Evolutionary conservation across 176 grass and related monocot genomes (phyloP).

Genomic region (Ananas comosus): DNA sequence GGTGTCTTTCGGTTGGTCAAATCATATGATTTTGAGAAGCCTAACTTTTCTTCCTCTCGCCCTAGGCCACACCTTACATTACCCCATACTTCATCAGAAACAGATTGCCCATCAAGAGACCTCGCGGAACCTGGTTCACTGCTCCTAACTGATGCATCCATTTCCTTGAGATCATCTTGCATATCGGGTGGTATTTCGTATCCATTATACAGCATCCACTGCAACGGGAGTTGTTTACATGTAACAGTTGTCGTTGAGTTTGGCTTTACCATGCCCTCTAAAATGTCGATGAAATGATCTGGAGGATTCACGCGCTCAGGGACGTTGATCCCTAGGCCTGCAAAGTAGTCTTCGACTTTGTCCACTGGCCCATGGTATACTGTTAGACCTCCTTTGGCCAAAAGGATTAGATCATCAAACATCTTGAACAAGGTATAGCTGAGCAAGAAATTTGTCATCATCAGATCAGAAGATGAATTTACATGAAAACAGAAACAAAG

Average conservation of each 20-base stretch:
- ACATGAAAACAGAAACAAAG: not conserved
- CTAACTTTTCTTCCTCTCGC: conserved; percentile 5
- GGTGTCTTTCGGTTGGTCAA: conserved; percentile 50
- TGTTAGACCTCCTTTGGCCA: conserved; percentile 77
- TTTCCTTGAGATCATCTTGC: conserved; percentile 36
- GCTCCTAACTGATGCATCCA: conserved; percentile 20
- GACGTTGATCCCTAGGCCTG: conserved; percentile 48
- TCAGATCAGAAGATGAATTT: conserved; percentile 24
- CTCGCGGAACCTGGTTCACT: conserved; percentile 30
- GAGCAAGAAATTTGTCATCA: conserved; percentile 17
- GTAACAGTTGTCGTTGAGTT: conserved; percentile 31
- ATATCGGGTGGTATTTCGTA: conserved; percentile 50
- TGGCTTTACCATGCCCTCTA: conserved; percentile 51
- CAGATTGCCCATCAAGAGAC: conserved; percentile 28
- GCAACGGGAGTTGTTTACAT: conserved; percentile 44
- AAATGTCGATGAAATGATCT: conserved; percentile 76
- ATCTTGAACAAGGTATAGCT: conserved; percentile 79
- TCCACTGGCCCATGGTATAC: conserved; percentile 52
- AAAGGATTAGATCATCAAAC: conserved; percentile 71
- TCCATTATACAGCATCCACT: conserved; percentile 65
- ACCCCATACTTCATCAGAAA: conserved; percentile 17
- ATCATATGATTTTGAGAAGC: conserved; percentile 23
- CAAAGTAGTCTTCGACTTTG: conserved; percentile 57
- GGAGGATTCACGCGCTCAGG: conserved; percentile 70
- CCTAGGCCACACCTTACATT: not conserved